Percentiles rank a stretch among this genome's conserved stretches.
These are phyloP conservation scores for Salvia rosmarinus DNA, from an alignment of 257 asterid genomes.

Conservation along the genomic window DNA sequence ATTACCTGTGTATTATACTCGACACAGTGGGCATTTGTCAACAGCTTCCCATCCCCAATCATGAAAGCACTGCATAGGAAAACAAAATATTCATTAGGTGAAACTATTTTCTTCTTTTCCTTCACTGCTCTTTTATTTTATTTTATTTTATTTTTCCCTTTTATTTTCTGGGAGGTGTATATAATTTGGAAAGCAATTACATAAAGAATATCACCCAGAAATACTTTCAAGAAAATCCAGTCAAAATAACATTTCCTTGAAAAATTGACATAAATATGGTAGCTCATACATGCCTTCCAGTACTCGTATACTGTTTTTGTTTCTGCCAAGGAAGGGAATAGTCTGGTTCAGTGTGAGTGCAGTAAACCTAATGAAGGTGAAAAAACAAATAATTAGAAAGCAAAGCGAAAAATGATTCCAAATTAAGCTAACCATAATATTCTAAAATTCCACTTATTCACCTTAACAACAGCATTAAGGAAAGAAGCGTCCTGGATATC, in stretches of 20 bases:
- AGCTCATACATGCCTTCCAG: slow-evolving; percentile 77
- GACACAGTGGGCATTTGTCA: slow-evolving; percentile 97
- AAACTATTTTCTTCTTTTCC: not conserved
- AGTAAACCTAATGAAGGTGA: slow-evolving; percentile 64
- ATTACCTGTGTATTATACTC: slow-evolving; percentile 93
- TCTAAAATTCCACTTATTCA: slow-evolving; percentile 27
- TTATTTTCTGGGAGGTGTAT: not conserved
- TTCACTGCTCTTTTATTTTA: not conserved
- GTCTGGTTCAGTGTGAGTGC: slow-evolving; percentile 93
- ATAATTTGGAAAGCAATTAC: not conserved
- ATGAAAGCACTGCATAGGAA: slow-evolving; percentile 74
- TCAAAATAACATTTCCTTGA: slow-evolving; percentile 19
- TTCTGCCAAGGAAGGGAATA: slow-evolving; percentile 99
- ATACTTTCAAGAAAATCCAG: slow-evolving; percentile 18
- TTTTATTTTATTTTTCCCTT: not conserved
- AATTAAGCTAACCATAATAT: slow-evolving; percentile 21
- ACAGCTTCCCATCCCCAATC: slow-evolving; percentile 86
- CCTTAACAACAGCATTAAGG: slow-evolving; percentile 95
- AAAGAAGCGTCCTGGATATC: slow-evolving; percentile 73
- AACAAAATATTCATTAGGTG: slow-evolving; percentile 30
- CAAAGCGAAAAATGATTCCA: not conserved
- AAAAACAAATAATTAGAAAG: slow-evolving; percentile 2
- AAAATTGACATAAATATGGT: slow-evolving; percentile 17
- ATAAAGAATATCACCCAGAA: slow-evolving; percentile 13
- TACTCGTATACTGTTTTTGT: slow-evolving; percentile 86